A percentile compares a stretch with the other conserved stretches of the same genome.
phyloP scores from a whole-genome alignment of 1,284 basidiomycete species.

The Cryptococcus maquisensis region DNA sequence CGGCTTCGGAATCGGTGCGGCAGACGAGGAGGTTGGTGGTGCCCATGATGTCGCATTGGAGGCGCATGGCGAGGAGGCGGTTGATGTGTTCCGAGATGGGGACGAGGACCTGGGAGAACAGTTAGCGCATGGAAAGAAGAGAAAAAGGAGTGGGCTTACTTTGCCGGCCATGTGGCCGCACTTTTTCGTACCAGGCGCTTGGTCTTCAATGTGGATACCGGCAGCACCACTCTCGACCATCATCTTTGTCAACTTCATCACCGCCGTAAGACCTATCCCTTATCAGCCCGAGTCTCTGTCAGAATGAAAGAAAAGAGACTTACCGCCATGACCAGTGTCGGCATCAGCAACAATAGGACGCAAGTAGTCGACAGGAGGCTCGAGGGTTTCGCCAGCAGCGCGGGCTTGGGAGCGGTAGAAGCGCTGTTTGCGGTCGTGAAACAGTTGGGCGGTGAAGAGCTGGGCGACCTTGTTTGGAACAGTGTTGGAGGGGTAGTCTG shows the following conservation, averaged over 20 bases:
- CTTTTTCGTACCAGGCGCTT: conserved; percentile 57
- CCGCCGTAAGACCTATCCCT: conserved; percentile 72
- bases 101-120: conserved; percentile 49
- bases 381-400: conserved; percentile 55
- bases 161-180: conserved; percentile 73
- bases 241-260: conserved; percentile 87
- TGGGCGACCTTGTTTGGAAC: conserved; percentile 62
- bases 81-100: conserved; percentile 73
- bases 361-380: conserved; percentile 68
- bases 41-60: conserved; percentile 77
- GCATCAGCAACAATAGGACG: conserved; percentile 91
- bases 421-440: conserved; percentile 63
- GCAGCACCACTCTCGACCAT: conserved; percentile 72
- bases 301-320: conserved; percentile 22
- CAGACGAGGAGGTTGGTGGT: conserved; percentile 70
- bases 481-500: conserved; percentile 61
- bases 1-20: conserved; percentile 79
- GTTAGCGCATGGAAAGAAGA: not conserved
- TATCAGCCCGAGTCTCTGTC: not conserved
- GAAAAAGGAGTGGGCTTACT: conserved; percentile 48
- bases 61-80: conserved; percentile 68
- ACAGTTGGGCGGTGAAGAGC: conserved; percentile 60
- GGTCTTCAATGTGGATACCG: conserved; percentile 73
- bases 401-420: conserved; percentile 54
- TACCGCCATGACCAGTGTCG: conserved; percentile 71